phyloP scores from a whole-genome alignment of 306 rosid genomes.

The Delonix regia region DNA sequence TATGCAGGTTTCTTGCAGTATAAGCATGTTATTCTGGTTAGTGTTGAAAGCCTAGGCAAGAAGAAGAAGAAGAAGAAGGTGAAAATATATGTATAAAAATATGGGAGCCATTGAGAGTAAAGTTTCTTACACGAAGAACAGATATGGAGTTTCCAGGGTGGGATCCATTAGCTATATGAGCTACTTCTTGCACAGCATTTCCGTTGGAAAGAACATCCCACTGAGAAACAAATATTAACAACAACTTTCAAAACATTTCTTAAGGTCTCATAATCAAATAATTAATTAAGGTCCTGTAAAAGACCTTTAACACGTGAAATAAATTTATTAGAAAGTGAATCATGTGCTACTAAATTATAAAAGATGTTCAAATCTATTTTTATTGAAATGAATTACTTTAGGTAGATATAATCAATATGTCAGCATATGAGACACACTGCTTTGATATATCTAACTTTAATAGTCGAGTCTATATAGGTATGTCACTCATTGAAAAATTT shows the following conservation, averaged over 20 bases:
- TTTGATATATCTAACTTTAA: no score
- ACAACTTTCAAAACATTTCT: neutral
- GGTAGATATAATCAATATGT: no score
- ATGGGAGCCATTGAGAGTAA: neutral
- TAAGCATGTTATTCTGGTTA: conserved; percentile 85
- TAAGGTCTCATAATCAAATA: neutral
- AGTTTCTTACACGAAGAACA: conserved; percentile 66
- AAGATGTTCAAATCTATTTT: no score
- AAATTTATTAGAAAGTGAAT: no score
- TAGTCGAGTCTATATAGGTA: no score
- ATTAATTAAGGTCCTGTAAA: neutral
- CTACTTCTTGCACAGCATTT: conserved; percentile 84
- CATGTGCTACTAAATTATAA: no score
- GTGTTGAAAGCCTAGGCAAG: conserved; percentile 63
- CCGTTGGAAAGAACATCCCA: conserved; percentile 98
- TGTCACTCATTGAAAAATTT: no score
- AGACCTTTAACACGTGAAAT: no score
- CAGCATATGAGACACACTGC: no score
- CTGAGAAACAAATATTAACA: conserved; percentile 35
- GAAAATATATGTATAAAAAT: neutral
- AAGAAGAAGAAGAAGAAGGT: neutral
- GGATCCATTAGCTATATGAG: conserved; percentile 89
- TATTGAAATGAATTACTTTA: no score
- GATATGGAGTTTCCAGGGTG: conserved; percentile 92
- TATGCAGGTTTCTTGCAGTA: conserved; percentile 90